Evolutionary conservation across 208 protist species (phyloP), one percentile per base, ranked within the genome.

Genomic region (Acanthamoeba royreba): DNA sequence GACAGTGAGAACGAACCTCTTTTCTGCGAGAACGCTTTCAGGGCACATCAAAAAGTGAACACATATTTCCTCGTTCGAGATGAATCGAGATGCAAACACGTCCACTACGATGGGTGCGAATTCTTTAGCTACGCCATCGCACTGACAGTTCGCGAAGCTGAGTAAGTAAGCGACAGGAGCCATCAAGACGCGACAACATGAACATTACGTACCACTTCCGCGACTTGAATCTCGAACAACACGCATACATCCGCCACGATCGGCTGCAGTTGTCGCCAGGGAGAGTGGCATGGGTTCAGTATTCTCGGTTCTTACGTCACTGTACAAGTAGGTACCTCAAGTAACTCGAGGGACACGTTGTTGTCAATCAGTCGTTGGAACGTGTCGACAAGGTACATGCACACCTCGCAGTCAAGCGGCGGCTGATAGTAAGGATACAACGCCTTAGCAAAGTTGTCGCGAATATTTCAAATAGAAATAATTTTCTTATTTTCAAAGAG

Each of bases 1-100:
- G 45, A 40, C 28, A 0, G 4, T 46, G 74, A 25, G 40, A 0
- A 85, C 74, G 38, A 40, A 49, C 77, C 47, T 87, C n/a, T n/a
- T n/a, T 13, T 9, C 9, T n/a, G 19, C 35, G 25, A n/a, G 9
- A 13, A n/a, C 5, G 22, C 47, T 58, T 38, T 58, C 77, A 17
- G 77, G 77, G 31, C 77, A 87, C 46, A 87, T 38, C 45, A 87
- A 46, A 38, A 87, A 87, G 77, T 87, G 77, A 13, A 87, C 77
- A 28, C 77, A 87, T 15, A 87, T 22, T 28, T 87, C 77, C 38
- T 87, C 77, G 11, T 49, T 58, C 28, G 77, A 87, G 77, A 87
- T 87, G 45, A 35, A 87, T 4, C 77, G 77, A 58, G 38, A 52
- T 22, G 47, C 22, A 17, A 87, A 87, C 22, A 87, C 77, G n/a